These are phyloP conservation scores for Lyophyllum atratum DNA, from an alignment of 768 basidiomycete species.

Conservation along the genomic window DNA sequence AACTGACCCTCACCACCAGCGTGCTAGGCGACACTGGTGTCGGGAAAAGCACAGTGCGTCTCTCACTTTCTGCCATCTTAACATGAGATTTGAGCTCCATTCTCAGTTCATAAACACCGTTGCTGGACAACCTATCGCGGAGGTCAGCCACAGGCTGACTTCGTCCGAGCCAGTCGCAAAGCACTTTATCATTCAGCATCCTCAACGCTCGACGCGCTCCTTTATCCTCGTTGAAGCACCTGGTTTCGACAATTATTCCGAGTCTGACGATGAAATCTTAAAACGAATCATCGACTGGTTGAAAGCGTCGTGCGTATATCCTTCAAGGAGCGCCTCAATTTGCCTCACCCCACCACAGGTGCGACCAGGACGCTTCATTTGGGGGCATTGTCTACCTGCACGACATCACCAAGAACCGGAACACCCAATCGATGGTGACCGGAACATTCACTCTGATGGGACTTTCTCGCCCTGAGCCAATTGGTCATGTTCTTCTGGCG, in stretches of 20 bases:
- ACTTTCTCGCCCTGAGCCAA: not conserved
- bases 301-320: not conserved
- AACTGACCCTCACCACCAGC: not conserved
- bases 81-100: not conserved
- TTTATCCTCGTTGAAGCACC: not conserved
- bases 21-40: conserved; percentile 3
- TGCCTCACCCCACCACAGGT: not conserved
- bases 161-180: not conserved
- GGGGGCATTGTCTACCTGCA: not conserved
- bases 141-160: not conserved
- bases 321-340: not conserved
- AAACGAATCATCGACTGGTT: not conserved
- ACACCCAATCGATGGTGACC: not conserved
- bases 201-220: not conserved
- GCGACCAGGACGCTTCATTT: not conserved
- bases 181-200: not conserved
- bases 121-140: not conserved
- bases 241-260: not conserved
- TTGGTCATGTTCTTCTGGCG: not conserved
- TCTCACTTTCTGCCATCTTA: not conserved
- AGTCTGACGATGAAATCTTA: not conserved
- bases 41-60: conserved; percentile 7
- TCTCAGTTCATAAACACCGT: conserved; percentile 1
- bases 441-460: not conserved
- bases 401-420: not conserved